phyloP scores from a whole-genome alignment of 768 basidiomycete species.

The Russula sp. region DNA sequence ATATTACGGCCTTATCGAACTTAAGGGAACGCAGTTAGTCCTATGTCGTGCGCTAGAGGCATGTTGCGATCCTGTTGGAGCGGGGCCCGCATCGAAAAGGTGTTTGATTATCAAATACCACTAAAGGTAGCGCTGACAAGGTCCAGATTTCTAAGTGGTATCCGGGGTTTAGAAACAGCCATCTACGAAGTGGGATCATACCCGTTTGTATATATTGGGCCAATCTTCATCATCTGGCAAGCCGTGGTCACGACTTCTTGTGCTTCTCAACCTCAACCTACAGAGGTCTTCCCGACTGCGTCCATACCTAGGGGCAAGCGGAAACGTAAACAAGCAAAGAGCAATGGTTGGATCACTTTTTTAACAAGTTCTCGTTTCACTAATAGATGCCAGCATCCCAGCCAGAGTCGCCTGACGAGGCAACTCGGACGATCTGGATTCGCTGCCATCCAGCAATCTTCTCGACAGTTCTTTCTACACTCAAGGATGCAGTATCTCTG shows the following conservation, averaged over 20 bases:
- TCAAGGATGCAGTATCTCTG: conserved; percentile 46
- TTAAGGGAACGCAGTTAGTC: conserved; percentile 54
- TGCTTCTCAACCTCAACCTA: neutral
- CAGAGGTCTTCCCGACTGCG: neutral
- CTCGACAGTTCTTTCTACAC: conserved; percentile 43
- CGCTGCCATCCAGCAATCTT: conserved; percentile 72
- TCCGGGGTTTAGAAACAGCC: conserved; percentile 56
- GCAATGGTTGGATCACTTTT: neutral
- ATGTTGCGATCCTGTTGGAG: conserved; percentile 59
- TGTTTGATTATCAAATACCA: conserved; percentile 24
- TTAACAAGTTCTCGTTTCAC: neutral
- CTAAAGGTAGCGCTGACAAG: conserved; percentile 2
- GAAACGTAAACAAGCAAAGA: conserved; percentile 26
- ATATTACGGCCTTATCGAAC: conserved; percentile 69
- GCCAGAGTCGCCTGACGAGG: conserved; percentile 10
- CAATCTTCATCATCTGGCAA: conserved; percentile 69
- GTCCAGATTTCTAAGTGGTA: conserved; percentile 56
- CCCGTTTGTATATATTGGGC: conserved; percentile 65
- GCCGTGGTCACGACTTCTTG: conserved; percentile 26
- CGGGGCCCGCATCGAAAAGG: conserved; percentile 56
- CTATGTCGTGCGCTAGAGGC: conserved; percentile 44
- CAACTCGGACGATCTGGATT: conserved; percentile 59
- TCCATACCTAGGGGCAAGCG: conserved; percentile 23
- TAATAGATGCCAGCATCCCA: conserved; percentile 27
- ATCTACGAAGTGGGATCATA: conserved; percentile 57